phyloP scores from a whole-genome alignment of 2,329 filamentous ascomycete genomes.

The Drechslerella coelobrocha region DNA sequence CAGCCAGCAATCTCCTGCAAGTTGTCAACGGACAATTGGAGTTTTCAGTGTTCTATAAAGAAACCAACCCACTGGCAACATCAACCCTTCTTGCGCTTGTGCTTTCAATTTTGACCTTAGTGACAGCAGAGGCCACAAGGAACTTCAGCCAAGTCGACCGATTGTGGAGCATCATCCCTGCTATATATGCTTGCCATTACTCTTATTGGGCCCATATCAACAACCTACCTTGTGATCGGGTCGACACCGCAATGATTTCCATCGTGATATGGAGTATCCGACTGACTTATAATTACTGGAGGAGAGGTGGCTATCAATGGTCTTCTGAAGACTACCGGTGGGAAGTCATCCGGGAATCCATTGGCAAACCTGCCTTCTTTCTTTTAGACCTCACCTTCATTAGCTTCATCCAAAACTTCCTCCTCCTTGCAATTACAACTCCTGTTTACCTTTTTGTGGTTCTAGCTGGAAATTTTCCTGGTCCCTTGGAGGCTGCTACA shows the following conservation, averaged over 20 bases:
- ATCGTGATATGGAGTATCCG: slow-evolving; percentile 67
- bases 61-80: slow-evolving; percentile 82
- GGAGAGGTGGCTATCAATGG: slow-evolving; percentile 85
- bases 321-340: slow-evolving; percentile 97
- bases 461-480: slow-evolving; percentile 67
- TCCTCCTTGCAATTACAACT: slow-evolving; percentile 78
- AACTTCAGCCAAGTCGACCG: slow-evolving; percentile 99
- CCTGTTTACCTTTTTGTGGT: slow-evolving; percentile 86
- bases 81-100: slow-evolving; percentile 75
- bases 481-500: slow-evolving; percentile 56
- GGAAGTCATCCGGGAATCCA: slow-evolving; percentile 68
- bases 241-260: slow-evolving; percentile 76
- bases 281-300: slow-evolving; percentile 95
- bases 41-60: slow-evolving; percentile 32
- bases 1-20: slow-evolving; percentile 5
- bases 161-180: slow-evolving; percentile 86
- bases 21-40: slow-evolving; percentile 22
- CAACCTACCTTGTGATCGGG: slow-evolving; percentile 71
- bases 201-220: slow-evolving; percentile 79
- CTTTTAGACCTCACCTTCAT: slow-evolving; percentile 91
- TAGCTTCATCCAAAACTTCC: slow-evolving; percentile 77
- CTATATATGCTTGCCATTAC: slow-evolving; percentile 85
- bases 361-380: slow-evolving; percentile 74
- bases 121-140: slow-evolving; percentile 81
- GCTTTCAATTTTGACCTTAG: slow-evolving; percentile 73